Evolutionary conservation across 768 basidiomycete genomes (phyloP).

Genomic region (Steccherinum ochraceum): DNA sequence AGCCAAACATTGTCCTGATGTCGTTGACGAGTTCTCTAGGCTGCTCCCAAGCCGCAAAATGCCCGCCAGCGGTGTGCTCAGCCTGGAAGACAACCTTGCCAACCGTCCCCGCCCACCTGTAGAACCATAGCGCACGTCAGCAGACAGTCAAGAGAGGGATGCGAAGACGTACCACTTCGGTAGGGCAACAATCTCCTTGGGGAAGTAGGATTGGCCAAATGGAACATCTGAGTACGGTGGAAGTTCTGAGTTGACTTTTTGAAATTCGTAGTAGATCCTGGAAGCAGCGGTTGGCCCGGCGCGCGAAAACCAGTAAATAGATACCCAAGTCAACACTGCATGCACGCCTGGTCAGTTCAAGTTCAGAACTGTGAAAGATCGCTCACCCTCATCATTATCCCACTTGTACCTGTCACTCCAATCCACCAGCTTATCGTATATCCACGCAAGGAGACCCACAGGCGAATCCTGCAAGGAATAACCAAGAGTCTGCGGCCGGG

Average conservation of each 20-base stretch:
- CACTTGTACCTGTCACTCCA: conserved; percentile 45
- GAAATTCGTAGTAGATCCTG: conserved; percentile 51
- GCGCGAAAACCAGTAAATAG: conserved; percentile 53
- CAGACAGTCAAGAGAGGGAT: neutral
- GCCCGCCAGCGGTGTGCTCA: conserved; percentile 20
- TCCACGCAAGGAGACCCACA: conserved; percentile 35
- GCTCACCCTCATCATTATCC: conserved; percentile 48
- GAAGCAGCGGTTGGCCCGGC: conserved; percentile 51
- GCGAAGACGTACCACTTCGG: conserved; percentile 15
- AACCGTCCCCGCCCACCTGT: conserved; percentile 17
- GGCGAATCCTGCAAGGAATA: conserved; percentile 55
- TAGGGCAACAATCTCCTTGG: conserved; percentile 16
- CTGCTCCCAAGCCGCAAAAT: conserved; percentile 25
- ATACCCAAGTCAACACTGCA: conserved; percentile 54
- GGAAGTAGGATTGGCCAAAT: conserved; percentile 25
- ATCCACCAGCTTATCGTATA: conserved; percentile 27
- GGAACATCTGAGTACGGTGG: conserved; percentile 11
- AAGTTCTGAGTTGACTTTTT: neutral
- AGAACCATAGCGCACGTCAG: too few relatives aligned
- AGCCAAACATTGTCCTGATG: conserved; percentile 22
- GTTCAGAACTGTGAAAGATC: too few relatives aligned
- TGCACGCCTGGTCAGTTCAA: too few relatives aligned
- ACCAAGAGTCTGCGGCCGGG: conserved; percentile 32
- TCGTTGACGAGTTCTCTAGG: conserved; percentile 21
- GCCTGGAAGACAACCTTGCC: conserved; percentile 22